These are phyloP conservation scores for Pichia sp. DNA, from an alignment of 1,139 yeast species.

Conservation along the genomic window DNA sequence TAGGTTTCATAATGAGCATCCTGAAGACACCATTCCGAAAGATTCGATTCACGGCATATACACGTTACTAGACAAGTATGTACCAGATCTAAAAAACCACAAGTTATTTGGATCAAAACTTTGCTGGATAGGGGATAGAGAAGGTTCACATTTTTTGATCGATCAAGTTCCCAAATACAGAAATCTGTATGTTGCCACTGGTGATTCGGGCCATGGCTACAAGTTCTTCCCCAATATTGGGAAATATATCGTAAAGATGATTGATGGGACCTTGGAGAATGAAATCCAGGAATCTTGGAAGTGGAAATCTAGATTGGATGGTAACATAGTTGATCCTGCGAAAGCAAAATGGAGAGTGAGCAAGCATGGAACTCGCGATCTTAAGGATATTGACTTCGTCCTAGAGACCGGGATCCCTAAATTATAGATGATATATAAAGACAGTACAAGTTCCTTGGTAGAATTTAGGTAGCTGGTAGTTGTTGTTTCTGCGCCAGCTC, in stretches of 20 bases:
- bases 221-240: slow-evolving; percentile 40
- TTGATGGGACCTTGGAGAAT: slow-evolving; percentile 24
- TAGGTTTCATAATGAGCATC: slow-evolving; percentile 28
- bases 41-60: slow-evolving; percentile 15
- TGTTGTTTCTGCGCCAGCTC: no score
- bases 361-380: slow-evolving; percentile 23
- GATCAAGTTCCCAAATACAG: slow-evolving; percentile 32
- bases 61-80: slow-evolving; percentile 23
- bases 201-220: slow-evolving; percentile 39
- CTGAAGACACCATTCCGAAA: slow-evolving; percentile 23
- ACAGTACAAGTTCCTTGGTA: not conserved
- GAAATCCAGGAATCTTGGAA: slow-evolving; percentile 27
- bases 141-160: slow-evolving; percentile 36
- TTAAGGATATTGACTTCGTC: slow-evolving; percentile 24
- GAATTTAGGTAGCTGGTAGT: no score
- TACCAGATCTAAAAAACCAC: slow-evolving; percentile 36
- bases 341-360: slow-evolving; percentile 30
- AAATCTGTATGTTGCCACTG: slow-evolving; percentile 29
- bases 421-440: slow-evolving; percentile 4
- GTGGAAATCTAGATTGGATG: slow-evolving; percentile 24
- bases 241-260: slow-evolving; percentile 28
- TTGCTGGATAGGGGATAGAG: slow-evolving; percentile 44
- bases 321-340: slow-evolving; percentile 23
- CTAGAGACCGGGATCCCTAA: slow-evolving; percentile 4
- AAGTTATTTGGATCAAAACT: slow-evolving; percentile 31